These are phyloP conservation scores for Liquidambar formosana DNA, from an alignment of 164 flowering plant genomes.

Conservation along the genomic window DNA sequence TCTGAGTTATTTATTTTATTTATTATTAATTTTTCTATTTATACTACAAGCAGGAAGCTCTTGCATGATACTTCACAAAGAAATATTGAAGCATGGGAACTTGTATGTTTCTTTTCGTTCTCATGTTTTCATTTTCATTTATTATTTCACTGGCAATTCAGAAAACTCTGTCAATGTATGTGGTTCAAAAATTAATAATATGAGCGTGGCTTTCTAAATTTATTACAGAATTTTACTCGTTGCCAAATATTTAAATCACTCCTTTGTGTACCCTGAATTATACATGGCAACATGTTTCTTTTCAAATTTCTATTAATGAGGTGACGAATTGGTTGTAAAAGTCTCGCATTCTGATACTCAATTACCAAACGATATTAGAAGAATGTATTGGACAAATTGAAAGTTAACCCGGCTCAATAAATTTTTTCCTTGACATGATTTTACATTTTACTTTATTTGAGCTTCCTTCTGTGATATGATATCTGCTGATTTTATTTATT, in stretches of 20 bases:
- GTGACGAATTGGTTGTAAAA: not conserved
- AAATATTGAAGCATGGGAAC: constrained; percentile 84
- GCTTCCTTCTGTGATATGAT: not conserved
- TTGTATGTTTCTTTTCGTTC: constrained; percentile 49
- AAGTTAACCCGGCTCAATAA: not conserved
- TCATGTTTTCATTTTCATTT: not conserved
- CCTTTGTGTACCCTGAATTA: no score
- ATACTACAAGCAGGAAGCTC: constrained; percentile 44
- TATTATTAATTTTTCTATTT: constrained; percentile 2
- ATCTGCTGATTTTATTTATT: not conserved
- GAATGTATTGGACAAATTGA: not conserved
- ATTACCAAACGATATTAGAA: not conserved
- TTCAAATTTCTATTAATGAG: not conserved
- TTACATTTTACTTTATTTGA: not conserved
- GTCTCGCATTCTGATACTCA: not conserved
- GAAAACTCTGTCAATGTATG: no score
- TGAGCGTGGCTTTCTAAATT: no score
- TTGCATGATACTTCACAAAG: constrained; percentile 33
- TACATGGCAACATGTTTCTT: not conserved
- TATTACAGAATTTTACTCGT: no score
- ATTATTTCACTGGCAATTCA: not conserved
- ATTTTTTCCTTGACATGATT: not conserved
- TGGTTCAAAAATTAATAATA: no score
- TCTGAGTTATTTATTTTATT: not conserved
- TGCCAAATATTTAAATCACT: no score